Percentiles rank a stretch among this genome's conserved stretches.
phyloP scores from a whole-genome alignment of 2,329 filamentous ascomycete genomes.

The Fusarium sp. region DNA sequence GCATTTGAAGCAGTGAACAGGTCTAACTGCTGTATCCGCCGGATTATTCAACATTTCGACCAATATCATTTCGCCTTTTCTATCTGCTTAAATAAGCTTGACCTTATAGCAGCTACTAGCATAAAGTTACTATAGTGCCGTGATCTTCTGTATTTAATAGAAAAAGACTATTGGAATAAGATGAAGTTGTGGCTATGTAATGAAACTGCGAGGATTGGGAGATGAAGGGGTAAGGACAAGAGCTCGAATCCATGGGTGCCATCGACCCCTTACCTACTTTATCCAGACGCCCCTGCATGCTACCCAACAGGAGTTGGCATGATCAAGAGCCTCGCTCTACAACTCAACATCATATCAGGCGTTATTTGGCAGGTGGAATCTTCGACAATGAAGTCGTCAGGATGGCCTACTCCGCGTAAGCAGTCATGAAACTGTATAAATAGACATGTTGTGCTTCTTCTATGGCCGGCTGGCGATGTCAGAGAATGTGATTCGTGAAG shows the following conservation, averaged over 20 bases:
- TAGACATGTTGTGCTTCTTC: neutral
- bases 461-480: neutral
- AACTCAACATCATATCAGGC: neutral
- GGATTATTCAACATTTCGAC: too few relatives aligned
- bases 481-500: neutral
- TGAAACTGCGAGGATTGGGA: neutral
- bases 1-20: too few relatives aligned
- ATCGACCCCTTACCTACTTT: neutral
- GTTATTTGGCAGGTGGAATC: neutral
- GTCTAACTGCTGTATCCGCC: too few relatives aligned
- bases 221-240: neutral
- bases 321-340: neutral
- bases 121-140: too few relatives aligned
- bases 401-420: neutral
- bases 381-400: neutral
- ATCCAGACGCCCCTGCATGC: neutral
- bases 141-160: too few relatives aligned
- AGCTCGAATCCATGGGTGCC: neutral
- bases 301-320: neutral
- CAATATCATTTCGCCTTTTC: too few relatives aligned
- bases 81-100: too few relatives aligned
- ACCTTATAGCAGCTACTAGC: too few relatives aligned
- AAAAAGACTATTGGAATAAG: too few relatives aligned
- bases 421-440: neutral
- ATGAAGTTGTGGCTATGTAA: too few relatives aligned